These are phyloP conservation scores for Botryosphaeria agaves DNA, from an alignment of 2,329 filamentous ascomycete species.

Conservation along the genomic window DNA sequence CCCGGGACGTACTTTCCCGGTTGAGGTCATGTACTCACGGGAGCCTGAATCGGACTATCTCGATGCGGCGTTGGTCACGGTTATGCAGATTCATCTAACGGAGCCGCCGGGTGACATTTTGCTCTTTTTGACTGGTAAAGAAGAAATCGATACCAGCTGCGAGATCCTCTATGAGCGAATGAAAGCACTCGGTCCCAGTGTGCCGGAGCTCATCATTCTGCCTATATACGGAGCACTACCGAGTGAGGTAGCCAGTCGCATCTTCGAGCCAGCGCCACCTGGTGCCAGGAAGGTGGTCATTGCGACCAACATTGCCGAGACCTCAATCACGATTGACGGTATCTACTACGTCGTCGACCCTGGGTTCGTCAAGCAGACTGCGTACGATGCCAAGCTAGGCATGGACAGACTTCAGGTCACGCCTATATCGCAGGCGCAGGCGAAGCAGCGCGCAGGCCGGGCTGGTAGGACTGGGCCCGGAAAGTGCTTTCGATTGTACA, in stretches of 20 bases:
- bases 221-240: slow-evolving; percentile 94
- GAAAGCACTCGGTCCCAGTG: slow-evolving; percentile 80
- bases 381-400: slow-evolving; percentile 89
- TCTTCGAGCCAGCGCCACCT: slow-evolving; percentile 82
- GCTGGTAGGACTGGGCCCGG: slow-evolving; percentile 89
- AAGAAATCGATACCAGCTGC: slow-evolving; percentile 91
- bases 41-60: slow-evolving; percentile 95
- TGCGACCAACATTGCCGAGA: slow-evolving; percentile 96
- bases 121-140: slow-evolving; percentile 92
- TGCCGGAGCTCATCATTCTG: slow-evolving; percentile 81
- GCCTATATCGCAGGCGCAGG: slow-evolving; percentile 91
- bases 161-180: slow-evolving; percentile 89
- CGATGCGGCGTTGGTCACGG: slow-evolving; percentile 82
- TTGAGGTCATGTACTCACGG: slow-evolving; percentile 86
- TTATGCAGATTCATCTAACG: slow-evolving; percentile 95
- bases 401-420: slow-evolving; percentile 96
- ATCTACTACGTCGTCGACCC: slow-evolving; percentile 97
- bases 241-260: slow-evolving; percentile 80
- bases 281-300: slow-evolving; percentile 89
- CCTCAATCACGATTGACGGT: slow-evolving; percentile 91
- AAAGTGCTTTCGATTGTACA: slow-evolving; percentile 91
- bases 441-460: slow-evolving; percentile 82
- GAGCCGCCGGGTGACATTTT: slow-evolving; percentile 88
- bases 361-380: slow-evolving; percentile 95
- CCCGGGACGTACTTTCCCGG: slow-evolving; percentile 83